Conservation (phyloP, 345 rosid genomes). For the sweet orange (Citrus sinensis) region DVS_A1.0 CM039163.1:47818501-47819000, state of each 20-base stretch:
- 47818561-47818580: slow-evolving; percentile 85
- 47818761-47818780: neutral
- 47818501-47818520: slow-evolving; percentile 67
- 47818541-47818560: slow-evolving; percentile 79
- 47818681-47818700: slow-evolving; percentile 85
- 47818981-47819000: neutral
- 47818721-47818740: neutral
- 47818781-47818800: slow-evolving; percentile 2
- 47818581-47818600: slow-evolving; percentile 75
- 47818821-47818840: neutral
- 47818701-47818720: slow-evolving; percentile 41
- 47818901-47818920: neutral
- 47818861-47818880: neutral
- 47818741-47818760: neutral
- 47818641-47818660: slow-evolving; percentile 82
- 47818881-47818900: neutral
- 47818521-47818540: slow-evolving; percentile 77
- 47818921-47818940: neutral
- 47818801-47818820: neutral
- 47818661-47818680: slow-evolving; percentile 76
- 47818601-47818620: slow-evolving; percentile 57
- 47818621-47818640: slow-evolving; percentile 66
- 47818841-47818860: neutral
- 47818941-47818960: neutral
- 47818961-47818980: neutral